These are phyloP conservation scores for Nepenthes gracilis DNA, from an alignment of 148 eudicot genomes.

Conservation along the genomic window DNA sequence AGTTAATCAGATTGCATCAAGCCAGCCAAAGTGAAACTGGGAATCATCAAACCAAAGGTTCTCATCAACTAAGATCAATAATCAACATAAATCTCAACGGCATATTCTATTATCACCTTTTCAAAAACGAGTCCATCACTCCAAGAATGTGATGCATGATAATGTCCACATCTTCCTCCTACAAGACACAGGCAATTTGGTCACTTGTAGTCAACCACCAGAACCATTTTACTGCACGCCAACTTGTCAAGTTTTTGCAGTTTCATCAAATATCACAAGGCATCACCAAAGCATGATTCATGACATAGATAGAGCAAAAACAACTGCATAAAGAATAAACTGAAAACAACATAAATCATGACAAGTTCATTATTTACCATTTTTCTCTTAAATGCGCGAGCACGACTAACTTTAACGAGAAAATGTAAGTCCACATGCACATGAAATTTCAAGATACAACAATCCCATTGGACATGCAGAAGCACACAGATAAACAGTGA, in stretches of 20 bases:
- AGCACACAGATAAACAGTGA: neutral
- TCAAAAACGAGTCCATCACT: constrained; percentile 48
- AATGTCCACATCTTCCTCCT: constrained; percentile 86
- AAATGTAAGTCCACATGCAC: neutral
- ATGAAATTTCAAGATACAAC: neutral
- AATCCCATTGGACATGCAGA: neutral
- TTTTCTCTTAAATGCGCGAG: neutral
- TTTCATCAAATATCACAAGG: no score
- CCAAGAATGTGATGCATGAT: constrained; percentile 77
- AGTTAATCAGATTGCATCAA: neutral
- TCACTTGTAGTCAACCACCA: neutral
- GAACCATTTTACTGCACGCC: neutral
- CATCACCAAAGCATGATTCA: no score
- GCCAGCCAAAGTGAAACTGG: neutral
- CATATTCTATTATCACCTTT: constrained; percentile 30
- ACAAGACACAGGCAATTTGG: constrained; percentile 9
- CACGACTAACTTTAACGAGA: neutral
- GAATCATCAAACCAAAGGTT: neutral
- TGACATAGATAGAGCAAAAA: no score
- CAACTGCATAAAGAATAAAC: no score
- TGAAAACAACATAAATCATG: neutral
- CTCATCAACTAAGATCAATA: neutral
- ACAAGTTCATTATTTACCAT: neutral
- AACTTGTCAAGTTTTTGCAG: no score
- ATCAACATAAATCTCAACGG: neutral